phyloP scores from a whole-genome alignment of 1,284 basidiomycete species.

The Xerocomus nothofagi region DNA sequence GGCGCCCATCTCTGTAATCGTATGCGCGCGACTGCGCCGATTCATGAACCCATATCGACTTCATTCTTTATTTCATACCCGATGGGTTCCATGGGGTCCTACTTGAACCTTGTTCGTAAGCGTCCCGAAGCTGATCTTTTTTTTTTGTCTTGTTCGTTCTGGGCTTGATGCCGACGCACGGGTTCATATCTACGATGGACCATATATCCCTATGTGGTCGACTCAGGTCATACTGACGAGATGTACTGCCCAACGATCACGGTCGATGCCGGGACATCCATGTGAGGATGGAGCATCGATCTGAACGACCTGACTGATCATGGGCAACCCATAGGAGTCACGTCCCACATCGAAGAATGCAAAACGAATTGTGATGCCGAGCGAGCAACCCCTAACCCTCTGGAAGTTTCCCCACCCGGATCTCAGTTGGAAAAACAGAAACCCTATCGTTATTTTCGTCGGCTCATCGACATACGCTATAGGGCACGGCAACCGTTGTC shows the following conservation, averaged over 20 bases:
- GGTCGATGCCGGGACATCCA: slow-evolving; percentile 4
- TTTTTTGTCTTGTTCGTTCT: neutral
- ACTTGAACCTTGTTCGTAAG: slow-evolving; percentile 2
- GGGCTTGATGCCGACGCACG: neutral
- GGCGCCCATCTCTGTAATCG: slow-evolving; percentile 28
- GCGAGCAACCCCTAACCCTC: slow-evolving; percentile 1
- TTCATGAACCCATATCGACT: slow-evolving; percentile 11
- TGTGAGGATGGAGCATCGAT: neutral
- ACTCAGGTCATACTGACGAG: neutral
- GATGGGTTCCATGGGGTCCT: neutral
- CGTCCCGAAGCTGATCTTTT: neutral
- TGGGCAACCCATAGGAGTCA: neutral
- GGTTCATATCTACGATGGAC: slow-evolving; percentile 13
- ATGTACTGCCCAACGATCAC: slow-evolving; percentile 16
- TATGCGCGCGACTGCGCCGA: slow-evolving; percentile 10
- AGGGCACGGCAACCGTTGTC: slow-evolving; percentile 1
- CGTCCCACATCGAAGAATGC: neutral
- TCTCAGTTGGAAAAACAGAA: neutral
- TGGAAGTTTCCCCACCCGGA: neutral
- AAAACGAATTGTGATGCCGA: neutral
- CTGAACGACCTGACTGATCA: neutral
- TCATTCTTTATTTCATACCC: slow-evolving; percentile 3
- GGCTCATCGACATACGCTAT: neutral
- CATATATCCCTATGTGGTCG: slow-evolving; percentile 16
- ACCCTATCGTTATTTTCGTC: slow-evolving; percentile 10